Evolutionary conservation across 768 basidiomycete species (phyloP).

Genomic region (Saitozyma podzolica): DNA sequence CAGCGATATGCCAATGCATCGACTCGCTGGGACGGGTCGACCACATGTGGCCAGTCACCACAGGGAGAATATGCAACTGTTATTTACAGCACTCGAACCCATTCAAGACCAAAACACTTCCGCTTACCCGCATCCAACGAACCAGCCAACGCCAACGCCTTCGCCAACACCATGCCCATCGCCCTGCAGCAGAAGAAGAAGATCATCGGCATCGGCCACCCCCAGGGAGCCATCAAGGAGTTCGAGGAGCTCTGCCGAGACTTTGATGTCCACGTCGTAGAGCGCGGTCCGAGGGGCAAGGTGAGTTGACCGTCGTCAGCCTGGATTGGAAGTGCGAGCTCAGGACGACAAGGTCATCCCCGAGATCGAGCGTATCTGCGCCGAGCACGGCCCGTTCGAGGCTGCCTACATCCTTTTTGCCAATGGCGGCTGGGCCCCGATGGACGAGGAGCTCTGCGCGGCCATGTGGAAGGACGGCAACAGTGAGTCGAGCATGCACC

Average conservation of each 20-base stretch:
- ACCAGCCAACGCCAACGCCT: too few species aligned
- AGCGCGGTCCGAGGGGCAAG: slow-evolving; percentile 15
- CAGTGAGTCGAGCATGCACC: slow-evolving; percentile 7
- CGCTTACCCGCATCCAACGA: too few species aligned
- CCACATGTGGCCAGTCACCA: too few species aligned
- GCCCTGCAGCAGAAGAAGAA: slow-evolving; percentile 7
- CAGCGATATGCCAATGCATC: too few species aligned
- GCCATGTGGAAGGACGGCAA: slow-evolving; percentile 31
- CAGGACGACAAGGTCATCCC: slow-evolving; percentile 9
- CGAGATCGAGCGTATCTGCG: slow-evolving; percentile 16
- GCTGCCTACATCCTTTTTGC: slow-evolving; percentile 30
- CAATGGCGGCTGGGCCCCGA: slow-evolving; percentile 22
- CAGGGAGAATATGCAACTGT: too few species aligned
- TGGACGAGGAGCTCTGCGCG: slow-evolving; percentile 26
- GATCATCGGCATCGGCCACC: slow-evolving; percentile 25
- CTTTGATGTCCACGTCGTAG: slow-evolving; percentile 32
- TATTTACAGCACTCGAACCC: too few species aligned
- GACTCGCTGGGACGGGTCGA: too few species aligned
- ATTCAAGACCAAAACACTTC: too few species aligned
- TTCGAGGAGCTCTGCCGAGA: slow-evolving; percentile 17
- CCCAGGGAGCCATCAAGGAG: slow-evolving; percentile 21
- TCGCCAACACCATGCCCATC: too few species aligned
- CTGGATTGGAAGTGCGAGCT: neutral
- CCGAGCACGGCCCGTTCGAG: slow-evolving; percentile 21
- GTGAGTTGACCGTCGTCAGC: slow-evolving; percentile 6